phyloP scores from a whole-genome alignment of 352 stramenopile genomes.

The Blastocystis sp. region DNA sequence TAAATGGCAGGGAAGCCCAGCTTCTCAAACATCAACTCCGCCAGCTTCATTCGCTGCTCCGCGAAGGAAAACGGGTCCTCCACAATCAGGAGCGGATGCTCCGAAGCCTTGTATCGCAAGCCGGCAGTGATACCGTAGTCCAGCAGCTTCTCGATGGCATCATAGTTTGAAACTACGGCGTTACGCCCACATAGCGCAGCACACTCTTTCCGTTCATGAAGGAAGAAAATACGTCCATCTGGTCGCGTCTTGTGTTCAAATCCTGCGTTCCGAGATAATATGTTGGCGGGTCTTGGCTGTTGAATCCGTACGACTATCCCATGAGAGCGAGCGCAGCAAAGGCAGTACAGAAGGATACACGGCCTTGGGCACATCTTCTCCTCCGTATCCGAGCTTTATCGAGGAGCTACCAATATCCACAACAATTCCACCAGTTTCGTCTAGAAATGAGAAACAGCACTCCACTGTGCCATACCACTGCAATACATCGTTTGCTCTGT shows the following conservation, averaged over 20 bases:
- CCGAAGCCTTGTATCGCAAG: conserved; percentile 70
- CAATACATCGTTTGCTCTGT: conserved; percentile 53
- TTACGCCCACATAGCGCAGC: neutral
- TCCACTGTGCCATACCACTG: neutral
- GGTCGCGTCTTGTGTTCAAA: conserved; percentile 43
- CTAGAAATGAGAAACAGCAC: conserved; percentile 16
- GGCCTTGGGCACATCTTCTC: conserved; percentile 73
- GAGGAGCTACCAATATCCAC: conserved; percentile 71
- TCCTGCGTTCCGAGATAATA: conserved; percentile 65
- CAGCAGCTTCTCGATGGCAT: conserved; percentile 71
- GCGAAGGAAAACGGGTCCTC: conserved; percentile 69
- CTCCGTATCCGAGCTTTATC: conserved; percentile 73
- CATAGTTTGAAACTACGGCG: conserved; percentile 68
- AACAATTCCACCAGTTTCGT: conserved; percentile 72
- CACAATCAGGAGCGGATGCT: conserved; percentile 71
- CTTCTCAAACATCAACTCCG: conserved; percentile 70
- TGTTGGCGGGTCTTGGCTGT: conserved; percentile 58
- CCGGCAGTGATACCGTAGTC: conserved; percentile 70
- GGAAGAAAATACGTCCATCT: conserved; percentile 60
- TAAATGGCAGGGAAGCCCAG: conserved; percentile 53
- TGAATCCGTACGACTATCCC: conserved; percentile 53
- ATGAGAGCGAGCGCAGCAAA: conserved; percentile 34
- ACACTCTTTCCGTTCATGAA: conserved; percentile 61
- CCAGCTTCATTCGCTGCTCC: conserved; percentile 68
- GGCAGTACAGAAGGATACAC: conserved; percentile 71